Evolutionary conservation across 257 asterid species (phyloP).

Genomic region (Scutellaria baicalensis): DNA sequence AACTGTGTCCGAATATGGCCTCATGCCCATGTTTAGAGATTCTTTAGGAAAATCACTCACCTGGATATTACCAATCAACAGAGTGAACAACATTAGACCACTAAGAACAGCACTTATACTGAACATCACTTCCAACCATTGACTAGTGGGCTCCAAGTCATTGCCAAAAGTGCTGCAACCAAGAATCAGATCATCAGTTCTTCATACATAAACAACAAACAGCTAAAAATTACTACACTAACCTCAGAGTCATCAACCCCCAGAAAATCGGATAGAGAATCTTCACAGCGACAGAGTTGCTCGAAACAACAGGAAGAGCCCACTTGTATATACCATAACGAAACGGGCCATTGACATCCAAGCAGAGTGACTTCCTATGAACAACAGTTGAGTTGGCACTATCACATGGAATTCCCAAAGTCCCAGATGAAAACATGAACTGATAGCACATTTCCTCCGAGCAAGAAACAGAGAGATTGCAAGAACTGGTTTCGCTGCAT

Average conservation of each 20-base stretch:
- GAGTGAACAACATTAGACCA: conserved; percentile 85
- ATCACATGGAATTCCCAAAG: conserved; percentile 35
- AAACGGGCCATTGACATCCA: conserved; percentile 74
- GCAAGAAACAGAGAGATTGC: conserved; percentile 55
- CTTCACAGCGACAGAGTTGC: conserved; percentile 70
- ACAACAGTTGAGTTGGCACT: conserved; percentile 31
- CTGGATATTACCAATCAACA: conserved; percentile 91
- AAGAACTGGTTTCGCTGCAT: conserved; percentile 29
- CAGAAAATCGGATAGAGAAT: conserved; percentile 88
- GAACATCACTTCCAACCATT: conserved; percentile 79
- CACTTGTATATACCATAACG: conserved; percentile 75
- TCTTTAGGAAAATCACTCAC: conserved; percentile 36
- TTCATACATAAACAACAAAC: not conserved
- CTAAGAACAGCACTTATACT: conserved; percentile 75
- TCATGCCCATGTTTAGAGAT: not conserved
- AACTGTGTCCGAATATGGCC: not conserved
- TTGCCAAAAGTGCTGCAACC: conserved; percentile 83
- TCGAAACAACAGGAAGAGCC: conserved; percentile 92
- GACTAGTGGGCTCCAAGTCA: conserved; percentile 83
- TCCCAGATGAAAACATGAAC: conserved; percentile 14
- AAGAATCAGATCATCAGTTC: not conserved
- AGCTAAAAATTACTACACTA: not conserved
- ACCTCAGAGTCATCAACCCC: conserved; percentile 97
- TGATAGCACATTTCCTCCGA: conserved; percentile 51
- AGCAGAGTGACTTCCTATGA: conserved; percentile 36